A percentile compares a stretch with the other conserved stretches of the same genome.
These are phyloP conservation scores for Pezicula radicicola DNA, from an alignment of 2,329 filamentous ascomycete genomes.

Conservation along the genomic window DNA sequence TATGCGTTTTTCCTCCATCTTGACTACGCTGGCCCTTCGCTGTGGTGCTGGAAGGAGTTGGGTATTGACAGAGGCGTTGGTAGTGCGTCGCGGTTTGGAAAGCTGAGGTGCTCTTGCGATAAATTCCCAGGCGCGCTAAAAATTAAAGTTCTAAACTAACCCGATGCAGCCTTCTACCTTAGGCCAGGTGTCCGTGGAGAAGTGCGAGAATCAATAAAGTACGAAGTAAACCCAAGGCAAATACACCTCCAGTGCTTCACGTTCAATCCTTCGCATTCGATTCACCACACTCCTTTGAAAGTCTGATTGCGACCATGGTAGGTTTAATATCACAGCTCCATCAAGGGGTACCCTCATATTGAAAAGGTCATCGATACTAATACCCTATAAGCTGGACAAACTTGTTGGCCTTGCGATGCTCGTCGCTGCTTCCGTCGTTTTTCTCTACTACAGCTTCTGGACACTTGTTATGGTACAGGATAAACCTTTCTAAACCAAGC, in stretches of 20 bases:
- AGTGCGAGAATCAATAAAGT: too few species aligned
- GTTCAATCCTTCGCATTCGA: slow-evolving; percentile 11
- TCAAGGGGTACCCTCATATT: neutral
- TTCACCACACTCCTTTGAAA: slow-evolving; percentile 24
- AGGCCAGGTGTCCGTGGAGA: slow-evolving; percentile 2
- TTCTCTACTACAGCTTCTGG: slow-evolving; percentile 96
- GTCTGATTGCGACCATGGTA: slow-evolving; percentile 29
- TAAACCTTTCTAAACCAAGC: slow-evolving; percentile 1
- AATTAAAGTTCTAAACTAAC: neutral
- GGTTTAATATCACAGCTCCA: slow-evolving; percentile 2
- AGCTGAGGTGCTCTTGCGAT: slow-evolving; percentile 7
- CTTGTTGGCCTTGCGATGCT: slow-evolving; percentile 75
- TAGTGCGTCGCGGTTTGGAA: neutral
- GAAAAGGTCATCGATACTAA: slow-evolving; percentile 10
- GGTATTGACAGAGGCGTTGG: neutral
- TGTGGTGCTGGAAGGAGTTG: neutral
- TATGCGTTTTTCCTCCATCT: neutral
- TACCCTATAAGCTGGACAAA: slow-evolving; percentile 74
- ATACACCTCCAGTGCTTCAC: slow-evolving; percentile 3
- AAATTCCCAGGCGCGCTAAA: too few species aligned
- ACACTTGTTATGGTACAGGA: slow-evolving; percentile 85
- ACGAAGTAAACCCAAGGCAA: neutral
- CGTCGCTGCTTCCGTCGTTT: slow-evolving; percentile 68
- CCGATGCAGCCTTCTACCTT: neutral
- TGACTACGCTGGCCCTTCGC: slow-evolving; percentile 11